Evolutionary conservation across 495 filamentous ascomycete species (phyloP), one percentile per base, ranked within the genome.

Genomic region (Penicillium robsamsonii): DNA sequence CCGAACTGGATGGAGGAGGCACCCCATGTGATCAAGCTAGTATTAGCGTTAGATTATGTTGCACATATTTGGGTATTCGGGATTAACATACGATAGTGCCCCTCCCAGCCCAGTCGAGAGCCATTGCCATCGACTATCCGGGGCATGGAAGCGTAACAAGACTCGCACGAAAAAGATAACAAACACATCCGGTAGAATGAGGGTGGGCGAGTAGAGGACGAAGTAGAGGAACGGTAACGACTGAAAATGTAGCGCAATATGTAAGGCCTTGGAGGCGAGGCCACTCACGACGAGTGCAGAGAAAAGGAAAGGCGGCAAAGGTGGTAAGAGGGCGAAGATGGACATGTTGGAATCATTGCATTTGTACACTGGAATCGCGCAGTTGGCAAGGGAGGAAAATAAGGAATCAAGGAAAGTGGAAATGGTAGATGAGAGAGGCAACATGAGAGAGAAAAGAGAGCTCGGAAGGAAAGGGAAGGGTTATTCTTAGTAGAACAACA

Each of bases 1-100:
- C 73, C 72, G 45, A 75, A 73, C 50, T 75, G 72, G 22, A 72
- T 64, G 33, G 72, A 65, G 24, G 70, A 61, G 0, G 71, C 67
- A 22, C 61, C 67, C 57, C 65, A 73, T 13, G 69, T 70, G 22
- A 72, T 17, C 30, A 72, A 20, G 29, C 70, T 68, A 52, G 2
- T 42, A 33, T 11, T 58, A 17, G 17, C 27, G 57, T 60, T 55
- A 67, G 54, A 27, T 30, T 27, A 9, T 7, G 13, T 33, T 42
- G 17, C n/a, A 15, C 27, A 35, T n/a, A n/a, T n/a, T 46, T 27
- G 18, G 29, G 22, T 20, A 25, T 46, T 27, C 6, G 27, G 33
- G 31, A 38, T 22, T 31, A 40, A 72, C 72, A 18, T 63, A 75
- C 71, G 68, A 59, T 4, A 75, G 54, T n/a, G 69, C 29, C 22